These are phyloP conservation scores for Colletotrichum cereale DNA, from an alignment of 2,329 filamentous ascomycete species.

Conservation along the genomic window DNA sequence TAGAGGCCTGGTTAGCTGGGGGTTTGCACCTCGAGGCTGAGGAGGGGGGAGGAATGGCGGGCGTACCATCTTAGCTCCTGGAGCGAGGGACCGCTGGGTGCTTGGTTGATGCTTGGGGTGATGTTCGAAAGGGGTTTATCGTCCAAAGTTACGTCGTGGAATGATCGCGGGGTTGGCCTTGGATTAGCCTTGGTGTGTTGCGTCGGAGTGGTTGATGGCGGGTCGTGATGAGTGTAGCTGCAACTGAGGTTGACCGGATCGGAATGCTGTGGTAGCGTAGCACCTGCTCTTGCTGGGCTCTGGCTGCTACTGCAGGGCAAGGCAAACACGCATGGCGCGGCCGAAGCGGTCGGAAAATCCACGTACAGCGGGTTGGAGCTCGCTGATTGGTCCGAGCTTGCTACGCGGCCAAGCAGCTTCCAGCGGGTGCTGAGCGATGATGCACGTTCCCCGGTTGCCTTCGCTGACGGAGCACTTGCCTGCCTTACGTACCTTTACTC, in stretches of 20 bases:
- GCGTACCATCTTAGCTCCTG: slow-evolving; percentile 44
- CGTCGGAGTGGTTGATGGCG: slow-evolving; percentile 35
- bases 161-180: slow-evolving; percentile 19
- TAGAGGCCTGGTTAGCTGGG: slow-evolving; percentile 58
- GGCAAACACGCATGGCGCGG: slow-evolving; percentile 60
- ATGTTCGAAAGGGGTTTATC: background rate
- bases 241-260: slow-evolving; percentile 38
- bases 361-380: slow-evolving; percentile 35
- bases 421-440: slow-evolving; percentile 26
- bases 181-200: slow-evolving; percentile 23
- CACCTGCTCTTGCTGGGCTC: slow-evolving; percentile 40
- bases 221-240: slow-evolving; percentile 40
- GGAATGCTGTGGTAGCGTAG: slow-evolving; percentile 47
- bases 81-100: slow-evolving; percentile 28
- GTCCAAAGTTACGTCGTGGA: slow-evolving; percentile 15
- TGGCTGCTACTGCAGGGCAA: slow-evolving; percentile 45
- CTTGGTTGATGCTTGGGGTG: slow-evolving; percentile 11
- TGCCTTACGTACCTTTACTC: slow-evolving; percentile 39
- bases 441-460: slow-evolving; percentile 40
- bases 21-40: slow-evolving; percentile 44
- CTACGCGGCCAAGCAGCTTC: slow-evolving; percentile 24
- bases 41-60: slow-evolving; percentile 22
- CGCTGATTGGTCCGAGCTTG: slow-evolving; percentile 43
- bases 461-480: slow-evolving; percentile 34
- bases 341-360: slow-evolving; percentile 43